A percentile compares a stretch with the other conserved stretches of the same genome.
These are phyloP conservation scores for Coemansia sp. DNA, from an alignment of 192 early-diverging fungal species.

Conservation along the genomic window DNA sequence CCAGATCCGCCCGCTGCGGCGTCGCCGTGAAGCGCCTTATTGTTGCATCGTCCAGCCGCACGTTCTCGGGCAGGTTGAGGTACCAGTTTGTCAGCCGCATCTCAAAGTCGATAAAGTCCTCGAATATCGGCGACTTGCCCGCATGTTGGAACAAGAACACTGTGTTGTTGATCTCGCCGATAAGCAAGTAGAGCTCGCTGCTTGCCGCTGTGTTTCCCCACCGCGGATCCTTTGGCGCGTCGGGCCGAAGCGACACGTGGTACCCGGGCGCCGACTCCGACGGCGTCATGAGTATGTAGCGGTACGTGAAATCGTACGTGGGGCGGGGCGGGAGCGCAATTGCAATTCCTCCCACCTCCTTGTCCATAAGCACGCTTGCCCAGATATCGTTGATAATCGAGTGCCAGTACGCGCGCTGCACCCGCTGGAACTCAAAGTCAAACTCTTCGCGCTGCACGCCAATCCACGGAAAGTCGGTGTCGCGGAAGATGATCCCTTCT, in stretches of 20 bases:
- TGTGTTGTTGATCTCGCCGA: conserved; percentile 46
- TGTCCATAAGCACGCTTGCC: conserved; percentile 54
- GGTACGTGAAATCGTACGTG: conserved; percentile 49
- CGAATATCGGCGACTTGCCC: conserved; percentile 28
- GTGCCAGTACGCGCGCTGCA: conserved; percentile 57
- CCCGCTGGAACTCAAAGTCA: conserved; percentile 56
- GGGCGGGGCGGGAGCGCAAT: conserved; percentile 42
- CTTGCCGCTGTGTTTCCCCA: conserved; percentile 46
- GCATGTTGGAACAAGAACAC: conserved; percentile 48
- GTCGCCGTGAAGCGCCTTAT: conserved; percentile 47
- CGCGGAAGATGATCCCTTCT: conserved; percentile 49
- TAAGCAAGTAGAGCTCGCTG: conserved; percentile 49
- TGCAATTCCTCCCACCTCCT: conserved; percentile 48
- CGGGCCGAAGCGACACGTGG: conserved; percentile 26
- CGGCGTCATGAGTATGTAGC: conserved; percentile 23
- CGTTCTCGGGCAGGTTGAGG: conserved; percentile 36
- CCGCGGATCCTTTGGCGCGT: conserved; percentile 32
- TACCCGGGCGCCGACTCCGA: conserved; percentile 36
- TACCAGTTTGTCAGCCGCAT: conserved; percentile 56
- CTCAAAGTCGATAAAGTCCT: conserved; percentile 51
- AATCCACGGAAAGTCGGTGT: conserved; percentile 53
- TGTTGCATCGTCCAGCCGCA: conserved; percentile 45
- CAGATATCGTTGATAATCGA: conserved; percentile 56
- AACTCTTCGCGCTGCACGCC: conserved; percentile 42
- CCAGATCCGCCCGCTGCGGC: conserved; percentile 41